These are phyloP conservation scores for Pseudoneurospora amorphoporcata DNA, from an alignment of 495 filamentous ascomycete genomes.

Conservation along the genomic window DNA sequence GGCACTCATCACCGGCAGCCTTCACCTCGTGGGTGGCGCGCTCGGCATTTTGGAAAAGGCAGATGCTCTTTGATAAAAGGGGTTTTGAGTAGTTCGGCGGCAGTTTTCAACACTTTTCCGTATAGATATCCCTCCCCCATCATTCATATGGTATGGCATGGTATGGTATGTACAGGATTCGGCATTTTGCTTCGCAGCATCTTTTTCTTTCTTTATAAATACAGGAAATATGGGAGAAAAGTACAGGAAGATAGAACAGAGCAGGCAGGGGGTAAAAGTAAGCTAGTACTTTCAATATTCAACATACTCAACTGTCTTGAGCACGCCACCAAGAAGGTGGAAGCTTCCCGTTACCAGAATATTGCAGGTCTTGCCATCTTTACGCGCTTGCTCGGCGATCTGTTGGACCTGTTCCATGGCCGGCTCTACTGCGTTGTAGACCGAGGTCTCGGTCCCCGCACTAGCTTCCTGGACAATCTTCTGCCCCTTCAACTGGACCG, in stretches of 20 bases:
- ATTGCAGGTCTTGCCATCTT: slow-evolving; percentile 7
- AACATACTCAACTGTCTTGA: slow-evolving; percentile 60
- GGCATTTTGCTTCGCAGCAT: slow-evolving; percentile 9
- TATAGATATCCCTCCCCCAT: slow-evolving; percentile 1
- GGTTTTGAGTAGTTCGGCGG: not conserved
- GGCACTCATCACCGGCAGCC: slow-evolving; percentile 50
- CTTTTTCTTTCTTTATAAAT: not conserved
- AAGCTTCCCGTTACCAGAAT: slow-evolving; percentile 73
- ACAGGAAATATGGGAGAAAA: not conserved
- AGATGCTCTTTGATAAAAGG: slow-evolving; percentile 24
- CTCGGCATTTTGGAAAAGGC: slow-evolving; percentile 38
- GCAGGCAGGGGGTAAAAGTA: not conserved
- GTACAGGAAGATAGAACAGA: not conserved
- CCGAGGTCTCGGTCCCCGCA: slow-evolving; percentile 8
- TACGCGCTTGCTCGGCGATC: slow-evolving; percentile 6
- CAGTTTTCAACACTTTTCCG: slow-evolving; percentile 7
- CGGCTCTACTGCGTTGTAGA: slow-evolving; percentile 18
- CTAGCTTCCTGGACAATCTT: slow-evolving; percentile 13
- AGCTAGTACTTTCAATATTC: slow-evolving; percentile 10
- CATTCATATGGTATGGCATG: not conserved
- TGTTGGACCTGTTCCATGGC: slow-evolving; percentile 18
- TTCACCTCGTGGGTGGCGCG: slow-evolving; percentile 51
- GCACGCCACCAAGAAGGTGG: slow-evolving; percentile 73
- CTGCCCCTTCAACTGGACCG: slow-evolving; percentile 22
- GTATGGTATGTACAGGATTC: slow-evolving; percentile 3